Percentiles rank a stretch among this genome's conserved stretches.
Evolutionary conservation across 768 basidiomycete genomes (phyloP).

Genomic region (Pseudohyphozyma bogoriensis): DNA sequence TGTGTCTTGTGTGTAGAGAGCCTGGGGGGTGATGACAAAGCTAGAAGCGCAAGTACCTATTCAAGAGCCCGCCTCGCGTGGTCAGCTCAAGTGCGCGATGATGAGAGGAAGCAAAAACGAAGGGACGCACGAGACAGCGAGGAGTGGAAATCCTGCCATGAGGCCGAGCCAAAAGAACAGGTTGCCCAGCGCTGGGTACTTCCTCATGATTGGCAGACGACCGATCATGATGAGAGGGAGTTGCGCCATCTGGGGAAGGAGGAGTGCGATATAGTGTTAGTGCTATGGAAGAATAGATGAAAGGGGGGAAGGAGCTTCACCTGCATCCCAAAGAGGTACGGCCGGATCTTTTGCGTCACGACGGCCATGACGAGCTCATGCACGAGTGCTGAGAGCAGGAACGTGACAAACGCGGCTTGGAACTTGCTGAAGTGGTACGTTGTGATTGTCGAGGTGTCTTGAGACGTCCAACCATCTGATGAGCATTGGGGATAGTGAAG

Average conservation of each 20-base stretch:
- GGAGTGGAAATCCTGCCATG: conserved; percentile 71
- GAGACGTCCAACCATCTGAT: not conserved
- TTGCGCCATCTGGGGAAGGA: conserved; percentile 58
- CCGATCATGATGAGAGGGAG: conserved; percentile 81
- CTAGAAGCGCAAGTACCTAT: too few species aligned
- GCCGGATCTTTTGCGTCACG: conserved; percentile 73
- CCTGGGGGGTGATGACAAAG: too few species aligned
- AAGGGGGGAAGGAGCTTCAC: conserved; percentile 35
- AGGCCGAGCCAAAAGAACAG: conserved; percentile 90
- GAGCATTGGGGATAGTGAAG: not conserved
- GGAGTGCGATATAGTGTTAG: too few species aligned
- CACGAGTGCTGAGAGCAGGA: conserved; percentile 74
- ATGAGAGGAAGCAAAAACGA: not conserved
- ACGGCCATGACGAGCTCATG: conserved; percentile 96
- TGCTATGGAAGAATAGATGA: not conserved
- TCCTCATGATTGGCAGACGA: conserved; percentile 62
- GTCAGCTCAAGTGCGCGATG: not conserved
- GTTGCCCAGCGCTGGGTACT: conserved; percentile 60
- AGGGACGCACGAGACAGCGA: conserved; percentile 62
- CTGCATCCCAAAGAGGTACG: conserved; percentile 76
- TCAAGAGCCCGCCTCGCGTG: too few species aligned
- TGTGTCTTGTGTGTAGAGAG: too few species aligned
- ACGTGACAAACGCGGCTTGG: conserved; percentile 85
- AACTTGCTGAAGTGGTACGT: conserved; percentile 63
- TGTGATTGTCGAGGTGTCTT: conserved; percentile 65